These are phyloP conservation scores for Zygnema cylindricum DNA, from an alignment of 139 green algal genomes.

Conservation along the genomic window DNA sequence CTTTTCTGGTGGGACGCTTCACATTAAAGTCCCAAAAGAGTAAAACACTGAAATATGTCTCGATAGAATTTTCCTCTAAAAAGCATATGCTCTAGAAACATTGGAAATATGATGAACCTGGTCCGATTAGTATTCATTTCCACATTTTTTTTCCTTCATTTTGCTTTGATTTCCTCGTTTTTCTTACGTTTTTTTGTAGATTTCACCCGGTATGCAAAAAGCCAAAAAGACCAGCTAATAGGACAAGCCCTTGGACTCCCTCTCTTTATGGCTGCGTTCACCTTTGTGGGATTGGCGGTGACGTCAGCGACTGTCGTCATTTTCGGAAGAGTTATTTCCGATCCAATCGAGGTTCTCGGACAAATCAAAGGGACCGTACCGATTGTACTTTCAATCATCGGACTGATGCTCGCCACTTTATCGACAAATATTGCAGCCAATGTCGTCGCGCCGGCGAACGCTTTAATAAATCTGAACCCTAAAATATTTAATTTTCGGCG, in stretches of 20 bases:
- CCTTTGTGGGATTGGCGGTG: constrained; percentile 78
- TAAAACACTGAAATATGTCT: too few relatives aligned
- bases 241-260: constrained; percentile 81
- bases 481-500: constrained; percentile 66
- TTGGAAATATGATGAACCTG: too few relatives aligned
- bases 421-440: constrained; percentile 89
- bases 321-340: constrained; percentile 76
- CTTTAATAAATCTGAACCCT: constrained; percentile 72
- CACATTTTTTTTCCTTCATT: too few relatives aligned
- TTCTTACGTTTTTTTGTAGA: too few relatives aligned
- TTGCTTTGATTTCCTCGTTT: too few relatives aligned
- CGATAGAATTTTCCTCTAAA: too few relatives aligned
- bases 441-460: constrained; percentile 74
- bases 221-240: constrained; percentile 71
- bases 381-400: constrained; percentile 54
- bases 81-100: neutral
- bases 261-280: constrained; percentile 80
- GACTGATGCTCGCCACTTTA: constrained; percentile 79
- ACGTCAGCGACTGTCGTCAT: constrained; percentile 79
- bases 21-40: too few relatives aligned
- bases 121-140: too few relatives aligned
- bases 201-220: constrained; percentile 68
- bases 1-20: too few relatives aligned
- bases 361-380: constrained; percentile 51
- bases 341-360: constrained; percentile 74